Evolutionary conservation across 129 eudicot genomes (phyloP).

Genomic region (Lonicera japonica): DNA sequence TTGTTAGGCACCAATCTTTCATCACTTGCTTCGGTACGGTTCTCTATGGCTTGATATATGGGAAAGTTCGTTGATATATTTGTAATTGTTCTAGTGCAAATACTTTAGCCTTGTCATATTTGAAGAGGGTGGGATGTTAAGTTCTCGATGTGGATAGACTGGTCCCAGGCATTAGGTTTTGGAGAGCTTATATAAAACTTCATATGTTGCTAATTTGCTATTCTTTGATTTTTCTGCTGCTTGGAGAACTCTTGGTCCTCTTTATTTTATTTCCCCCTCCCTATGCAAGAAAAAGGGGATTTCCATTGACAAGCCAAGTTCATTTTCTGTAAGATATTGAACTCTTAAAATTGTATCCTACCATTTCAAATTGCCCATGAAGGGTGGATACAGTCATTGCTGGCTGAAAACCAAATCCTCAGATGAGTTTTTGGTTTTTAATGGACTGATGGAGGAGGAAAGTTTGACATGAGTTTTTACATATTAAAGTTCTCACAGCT

Average conservation of each 20-base stretch:
- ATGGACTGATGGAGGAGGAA: no score
- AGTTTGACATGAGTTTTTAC: no score
- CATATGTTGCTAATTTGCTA: background rate
- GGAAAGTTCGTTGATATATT: background rate
- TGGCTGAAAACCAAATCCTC: no score
- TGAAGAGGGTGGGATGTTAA: background rate
- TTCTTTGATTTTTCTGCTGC: background rate
- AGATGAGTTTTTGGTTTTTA: no score
- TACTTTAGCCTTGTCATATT: background rate
- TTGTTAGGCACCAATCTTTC: conserved; percentile 32
- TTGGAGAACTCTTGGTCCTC: background rate
- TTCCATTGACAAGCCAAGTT: background rate
- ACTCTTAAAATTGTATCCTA: no score
- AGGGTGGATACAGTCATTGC: no score
- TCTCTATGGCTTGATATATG: conserved; percentile 7
- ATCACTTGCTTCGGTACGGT: conserved; percentile 51
- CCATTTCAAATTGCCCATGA: no score
- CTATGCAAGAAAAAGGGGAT: background rate
- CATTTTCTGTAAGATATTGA: background rate
- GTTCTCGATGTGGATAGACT: no score
- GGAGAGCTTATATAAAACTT: background rate
- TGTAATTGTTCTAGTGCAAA: background rate
- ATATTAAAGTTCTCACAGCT: background rate
- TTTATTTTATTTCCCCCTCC: no score
- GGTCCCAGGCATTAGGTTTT: background rate